Conservation (phyloP, 2,329 filamentous ascomycete genomes). For the Alternaria angustiovoidea region DNA sequence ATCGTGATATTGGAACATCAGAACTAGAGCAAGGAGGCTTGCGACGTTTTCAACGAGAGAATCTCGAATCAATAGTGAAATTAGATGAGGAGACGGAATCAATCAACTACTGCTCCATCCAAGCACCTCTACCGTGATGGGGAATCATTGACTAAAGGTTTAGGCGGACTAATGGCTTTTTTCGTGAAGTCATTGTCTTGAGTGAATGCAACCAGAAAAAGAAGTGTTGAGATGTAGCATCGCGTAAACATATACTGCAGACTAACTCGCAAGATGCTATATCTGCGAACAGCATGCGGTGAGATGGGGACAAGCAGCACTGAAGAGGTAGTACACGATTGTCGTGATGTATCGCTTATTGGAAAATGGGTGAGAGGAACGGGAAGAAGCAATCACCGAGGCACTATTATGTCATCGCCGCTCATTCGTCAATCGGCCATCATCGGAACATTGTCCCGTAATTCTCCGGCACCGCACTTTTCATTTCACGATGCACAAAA, state of each 20-base stretch:
- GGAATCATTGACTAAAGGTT: not conserved
- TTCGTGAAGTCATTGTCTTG: not conserved
- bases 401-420: conserved; percentile 16
- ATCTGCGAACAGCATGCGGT: too few species aligned
- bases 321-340: not conserved
- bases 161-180: not conserved
- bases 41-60: not conserved
- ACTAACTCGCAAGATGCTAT: not conserved
- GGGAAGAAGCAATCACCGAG: conserved; percentile 14
- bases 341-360: not conserved
- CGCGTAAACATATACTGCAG: not conserved
- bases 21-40: not conserved
- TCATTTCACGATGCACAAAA: not conserved
- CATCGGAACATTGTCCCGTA: conserved; percentile 22
- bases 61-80: not conserved
- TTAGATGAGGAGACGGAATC: not conserved
- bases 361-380: conserved; percentile 10
- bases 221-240: not conserved
- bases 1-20: not conserved
- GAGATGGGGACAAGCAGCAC: not conserved
- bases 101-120: not conserved
- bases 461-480: conserved; percentile 16
- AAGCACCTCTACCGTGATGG: not conserved
- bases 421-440: conserved; percentile 21
- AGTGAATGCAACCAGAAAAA: not conserved